A percentile compares a stretch with the other conserved stretches of the same genome.
phyloP scores from a whole-genome alignment of 257 asterid genomes.

The Agastache rugosa region DNA sequence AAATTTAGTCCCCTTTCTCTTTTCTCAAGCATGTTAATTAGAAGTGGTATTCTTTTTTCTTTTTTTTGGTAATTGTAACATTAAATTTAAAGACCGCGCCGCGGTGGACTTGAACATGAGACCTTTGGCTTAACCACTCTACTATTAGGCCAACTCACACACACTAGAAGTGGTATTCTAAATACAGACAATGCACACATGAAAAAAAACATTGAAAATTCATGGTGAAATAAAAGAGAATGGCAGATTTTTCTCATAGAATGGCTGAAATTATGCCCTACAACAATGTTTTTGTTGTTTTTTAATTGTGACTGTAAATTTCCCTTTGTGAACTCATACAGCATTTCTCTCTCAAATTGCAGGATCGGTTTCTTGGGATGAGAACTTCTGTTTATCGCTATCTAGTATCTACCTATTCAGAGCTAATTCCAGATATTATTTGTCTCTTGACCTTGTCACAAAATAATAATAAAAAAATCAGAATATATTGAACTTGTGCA shows the following conservation, averaged over 20 bases:
- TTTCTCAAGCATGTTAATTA: neutral
- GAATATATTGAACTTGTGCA: neutral
- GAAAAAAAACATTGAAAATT: neutral
- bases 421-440: neutral
- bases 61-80: no score
- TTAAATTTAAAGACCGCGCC: no score
- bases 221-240: neutral
- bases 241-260: neutral
- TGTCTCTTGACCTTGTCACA: neutral
- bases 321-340: slow-evolving; percentile 16
- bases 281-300: neutral
- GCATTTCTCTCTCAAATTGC: slow-evolving; percentile 24
- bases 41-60: no score
- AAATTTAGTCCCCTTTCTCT: neutral
- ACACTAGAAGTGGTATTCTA: neutral
- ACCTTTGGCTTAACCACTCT: no score
- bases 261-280: neutral
- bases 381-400: neutral
- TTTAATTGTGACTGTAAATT: neutral
- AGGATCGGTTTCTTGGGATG: slow-evolving; percentile 29
- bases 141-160: no score
- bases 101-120: no score
- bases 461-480: neutral
- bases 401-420: slow-evolving; percentile 14
- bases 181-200: neutral